phyloP scores from a whole-genome alignment of 163 green algal species.

The Scenedesmus sp. region DNA sequence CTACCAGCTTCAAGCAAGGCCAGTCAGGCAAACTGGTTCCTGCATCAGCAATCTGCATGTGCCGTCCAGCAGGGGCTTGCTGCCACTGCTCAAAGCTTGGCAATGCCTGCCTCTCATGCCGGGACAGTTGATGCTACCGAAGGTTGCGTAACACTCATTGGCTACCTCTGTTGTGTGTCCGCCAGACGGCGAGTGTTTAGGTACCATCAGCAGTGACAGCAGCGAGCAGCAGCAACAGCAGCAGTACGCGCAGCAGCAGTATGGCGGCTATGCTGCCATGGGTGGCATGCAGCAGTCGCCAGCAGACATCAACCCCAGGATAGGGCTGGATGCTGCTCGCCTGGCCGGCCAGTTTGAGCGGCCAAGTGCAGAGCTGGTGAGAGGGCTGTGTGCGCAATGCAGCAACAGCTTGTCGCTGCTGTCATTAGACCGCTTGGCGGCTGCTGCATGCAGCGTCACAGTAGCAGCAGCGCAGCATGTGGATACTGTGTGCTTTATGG shows the following conservation, averaged over 20 bases:
- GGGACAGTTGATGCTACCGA: neutral
- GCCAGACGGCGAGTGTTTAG: conserved; percentile 25
- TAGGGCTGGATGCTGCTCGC: neutral
- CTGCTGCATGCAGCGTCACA: too few relatives aligned
- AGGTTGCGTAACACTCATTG: neutral
- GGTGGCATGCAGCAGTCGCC: neutral
- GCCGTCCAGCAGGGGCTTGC: too few relatives aligned
- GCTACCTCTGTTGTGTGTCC: neutral
- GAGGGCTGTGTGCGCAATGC: neutral
- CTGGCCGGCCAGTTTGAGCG: conserved; percentile 16
- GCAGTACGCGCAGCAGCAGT: neutral
- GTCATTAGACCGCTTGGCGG: neutral
- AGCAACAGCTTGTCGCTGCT: neutral
- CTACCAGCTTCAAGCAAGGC: neutral
- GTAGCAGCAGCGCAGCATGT: too few relatives aligned
- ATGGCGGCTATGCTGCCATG: neutral
- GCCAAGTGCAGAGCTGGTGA: conserved; percentile 31
- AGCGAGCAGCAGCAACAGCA: conserved; percentile 56
- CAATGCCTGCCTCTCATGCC: too few relatives aligned
- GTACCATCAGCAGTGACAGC: conserved; percentile 53
- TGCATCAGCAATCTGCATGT: too few relatives aligned
- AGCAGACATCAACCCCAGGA: conserved; percentile 9
- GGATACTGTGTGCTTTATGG: too few relatives aligned
- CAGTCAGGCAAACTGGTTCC: too few relatives aligned
- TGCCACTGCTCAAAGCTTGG: too few relatives aligned